These are phyloP conservation scores for Emericellopsis terricola DNA, from an alignment of 495 filamentous ascomycete genomes.

Conservation along the genomic window DNA sequence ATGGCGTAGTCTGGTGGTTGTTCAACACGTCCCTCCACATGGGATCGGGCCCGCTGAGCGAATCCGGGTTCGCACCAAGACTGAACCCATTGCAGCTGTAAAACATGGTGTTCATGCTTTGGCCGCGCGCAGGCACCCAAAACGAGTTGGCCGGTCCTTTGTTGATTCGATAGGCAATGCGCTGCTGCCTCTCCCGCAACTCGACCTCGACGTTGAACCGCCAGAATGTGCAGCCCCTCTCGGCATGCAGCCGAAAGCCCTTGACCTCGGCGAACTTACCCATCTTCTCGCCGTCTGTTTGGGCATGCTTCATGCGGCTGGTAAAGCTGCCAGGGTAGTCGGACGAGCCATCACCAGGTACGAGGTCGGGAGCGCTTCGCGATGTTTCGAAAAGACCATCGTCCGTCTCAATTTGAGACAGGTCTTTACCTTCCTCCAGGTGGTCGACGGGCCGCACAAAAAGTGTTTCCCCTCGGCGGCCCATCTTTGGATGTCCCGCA, in stretches of 20 bases:
- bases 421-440: constrained; percentile 49
- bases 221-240: constrained; percentile 89
- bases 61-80: constrained; percentile 52
- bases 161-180: constrained; percentile 93
- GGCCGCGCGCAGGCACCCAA: constrained; percentile 75
- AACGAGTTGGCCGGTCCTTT: constrained; percentile 75
- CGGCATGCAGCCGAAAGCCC: constrained; percentile 67
- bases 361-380: constrained; percentile 20
- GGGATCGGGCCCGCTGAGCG: constrained; percentile 82
- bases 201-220: constrained; percentile 88
- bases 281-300: constrained; percentile 51
- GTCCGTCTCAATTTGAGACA: constrained; percentile 61
- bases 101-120: constrained; percentile 98
- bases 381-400: constrained; percentile 58
- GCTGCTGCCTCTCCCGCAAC: constrained; percentile 51
- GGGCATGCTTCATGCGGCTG: constrained; percentile 23
- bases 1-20: constrained; percentile 77
- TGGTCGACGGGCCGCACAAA: constrained; percentile 78
- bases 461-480: constrained; percentile 58
- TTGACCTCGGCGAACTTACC: constrained; percentile 63
- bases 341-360: constrained; percentile 9
- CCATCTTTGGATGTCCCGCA: constrained; percentile 71
- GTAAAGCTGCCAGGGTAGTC: constrained; percentile 27
- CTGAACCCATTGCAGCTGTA: constrained; percentile 95
- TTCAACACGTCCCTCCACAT: constrained; percentile 94